A percentile compares a stretch with the other conserved stretches of the same genome.
phyloP scores from a whole-genome alignment of 2,329 filamentous ascomycete species.

The Ophiognomonia clavigignenti-juglandacearum region DNA sequence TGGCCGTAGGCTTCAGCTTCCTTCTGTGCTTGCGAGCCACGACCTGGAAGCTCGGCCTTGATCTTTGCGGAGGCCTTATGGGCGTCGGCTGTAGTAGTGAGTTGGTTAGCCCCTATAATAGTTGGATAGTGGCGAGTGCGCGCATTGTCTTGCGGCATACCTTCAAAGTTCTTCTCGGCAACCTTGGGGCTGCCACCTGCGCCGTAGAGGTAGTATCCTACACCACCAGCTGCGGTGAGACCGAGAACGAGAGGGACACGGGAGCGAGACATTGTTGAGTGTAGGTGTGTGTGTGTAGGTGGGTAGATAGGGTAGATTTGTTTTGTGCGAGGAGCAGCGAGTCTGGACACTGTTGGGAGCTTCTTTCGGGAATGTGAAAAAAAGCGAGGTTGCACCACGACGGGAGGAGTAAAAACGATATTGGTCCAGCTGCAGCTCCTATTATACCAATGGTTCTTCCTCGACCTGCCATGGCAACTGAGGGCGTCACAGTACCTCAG shows the following conservation, averaged over 20 bases:
- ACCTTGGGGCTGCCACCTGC: conserved; percentile 76
- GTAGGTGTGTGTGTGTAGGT: neutral
- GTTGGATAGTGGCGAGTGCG: neutral
- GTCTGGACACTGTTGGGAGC: neutral
- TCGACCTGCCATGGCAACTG: no score
- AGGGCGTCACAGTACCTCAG: no score
- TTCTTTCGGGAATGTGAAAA: no score
- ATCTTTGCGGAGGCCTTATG: conserved; percentile 63
- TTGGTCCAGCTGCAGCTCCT: no score
- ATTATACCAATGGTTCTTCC: no score
- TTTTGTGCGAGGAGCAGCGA: no score
- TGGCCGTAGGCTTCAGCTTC: conserved; percentile 57
- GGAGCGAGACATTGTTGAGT: conserved; percentile 42
- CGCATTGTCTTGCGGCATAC: conserved; percentile 43
- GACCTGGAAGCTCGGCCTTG: conserved; percentile 61
- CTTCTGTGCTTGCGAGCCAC: conserved; percentile 58
- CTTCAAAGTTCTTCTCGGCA: conserved; percentile 82
- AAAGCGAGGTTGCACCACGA: no score
- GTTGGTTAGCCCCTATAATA: neutral
- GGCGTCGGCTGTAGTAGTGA: conserved; percentile 60
- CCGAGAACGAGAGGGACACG: conserved; percentile 49
- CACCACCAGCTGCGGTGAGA: conserved; percentile 58
- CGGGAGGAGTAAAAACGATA: no score
- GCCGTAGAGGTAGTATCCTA: conserved; percentile 87
- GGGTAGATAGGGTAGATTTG: neutral